phyloP scores from a whole-genome alignment of 192 early-diverging fungal species.

The Anaeromyces robustus region DNA sequence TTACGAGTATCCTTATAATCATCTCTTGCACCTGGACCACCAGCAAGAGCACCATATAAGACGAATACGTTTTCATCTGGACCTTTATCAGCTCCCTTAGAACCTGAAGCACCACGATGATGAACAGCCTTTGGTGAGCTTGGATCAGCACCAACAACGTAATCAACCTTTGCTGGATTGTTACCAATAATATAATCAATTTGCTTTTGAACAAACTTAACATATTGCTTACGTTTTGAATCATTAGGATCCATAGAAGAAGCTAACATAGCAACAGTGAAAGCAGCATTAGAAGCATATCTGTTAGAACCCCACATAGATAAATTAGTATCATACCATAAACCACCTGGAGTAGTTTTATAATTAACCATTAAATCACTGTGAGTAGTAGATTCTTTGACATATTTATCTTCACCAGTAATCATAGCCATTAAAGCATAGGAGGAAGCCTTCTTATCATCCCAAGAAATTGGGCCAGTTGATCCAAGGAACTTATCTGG shows the following conservation, averaged over 20 bases:
- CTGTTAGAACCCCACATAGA: not conserved
- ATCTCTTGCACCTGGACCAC: conserved; percentile 33
- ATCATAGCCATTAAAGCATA: conserved; percentile 28
- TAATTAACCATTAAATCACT: conserved; percentile 3
- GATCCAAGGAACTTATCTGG: not conserved
- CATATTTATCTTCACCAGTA: conserved; percentile 18
- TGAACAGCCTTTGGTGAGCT: conserved; percentile 42
- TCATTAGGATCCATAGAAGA: not conserved
- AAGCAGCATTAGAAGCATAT: not conserved
- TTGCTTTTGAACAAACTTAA: conserved; percentile 10
- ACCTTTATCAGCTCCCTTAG: conserved; percentile 11
- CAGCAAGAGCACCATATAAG: conserved; percentile 37
- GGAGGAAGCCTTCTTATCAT: conserved; percentile 20
- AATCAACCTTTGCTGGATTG: conserved; percentile 32
- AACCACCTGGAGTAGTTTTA: not conserved
- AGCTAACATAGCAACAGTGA: not conserved
- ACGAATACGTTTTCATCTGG: conserved; percentile 16
- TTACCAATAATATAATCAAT: conserved; percentile 33
- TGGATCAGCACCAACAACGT: conserved; percentile 36
- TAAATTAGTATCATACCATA: not conserved
- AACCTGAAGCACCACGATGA: conserved; percentile 33
- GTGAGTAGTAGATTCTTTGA: conserved; percentile 11
- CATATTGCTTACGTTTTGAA: not conserved
- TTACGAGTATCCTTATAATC: conserved; percentile 21
- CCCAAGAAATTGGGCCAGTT: conserved; percentile 25